Percentiles rank a stretch among this genome's conserved stretches.
These are phyloP conservation scores for Malassezia vespertilionis DNA, from an alignment of 1,284 basidiomycete genomes.

Conservation along the genomic window DNA sequence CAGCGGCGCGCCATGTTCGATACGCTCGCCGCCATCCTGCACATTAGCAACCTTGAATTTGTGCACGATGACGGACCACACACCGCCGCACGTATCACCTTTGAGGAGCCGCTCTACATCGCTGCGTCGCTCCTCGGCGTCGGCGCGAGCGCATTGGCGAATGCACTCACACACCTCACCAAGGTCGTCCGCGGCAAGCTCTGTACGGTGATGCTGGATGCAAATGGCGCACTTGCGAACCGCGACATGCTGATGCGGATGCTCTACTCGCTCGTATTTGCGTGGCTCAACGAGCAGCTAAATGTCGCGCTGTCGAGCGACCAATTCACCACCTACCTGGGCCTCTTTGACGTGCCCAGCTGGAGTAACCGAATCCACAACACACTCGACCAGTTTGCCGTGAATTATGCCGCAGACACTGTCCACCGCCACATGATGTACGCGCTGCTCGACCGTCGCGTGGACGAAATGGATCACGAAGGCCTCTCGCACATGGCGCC, in stretches of 20 bases:
- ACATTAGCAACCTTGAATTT: conserved; percentile 91
- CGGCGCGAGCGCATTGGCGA: conserved; percentile 62
- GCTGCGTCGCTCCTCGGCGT: conserved; percentile 88
- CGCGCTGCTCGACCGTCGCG: conserved; percentile 65
- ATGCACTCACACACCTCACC: conserved; percentile 80
- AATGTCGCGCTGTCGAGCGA: conserved; percentile 64
- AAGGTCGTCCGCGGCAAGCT: conserved; percentile 84
- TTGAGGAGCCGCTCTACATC: conserved; percentile 60
- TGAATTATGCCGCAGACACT: conserved; percentile 90
- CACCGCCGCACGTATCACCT: conserved; percentile 32
- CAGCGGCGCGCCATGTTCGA: conserved; percentile 90
- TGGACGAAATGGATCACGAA: conserved; percentile 71
- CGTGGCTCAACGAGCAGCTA: conserved; percentile 91
- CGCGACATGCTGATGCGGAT: conserved; percentile 85
- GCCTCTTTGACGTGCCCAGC: conserved; percentile 92
- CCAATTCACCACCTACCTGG: conserved; percentile 62
- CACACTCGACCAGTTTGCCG: conserved; percentile 86
- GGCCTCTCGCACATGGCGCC: conserved; percentile 65
- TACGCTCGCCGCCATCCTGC: conserved; percentile 82
- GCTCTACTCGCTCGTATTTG: conserved; percentile 84
- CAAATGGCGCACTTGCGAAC: conserved; percentile 81
- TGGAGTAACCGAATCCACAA: conserved; percentile 59
- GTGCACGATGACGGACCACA: conserved; percentile 45
- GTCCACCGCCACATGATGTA: conserved; percentile 74
- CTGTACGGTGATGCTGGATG: conserved; percentile 88